phyloP scores from a whole-genome alignment of 2,329 filamentous ascomycete genomes.

The Fusarium sp. region DNA sequence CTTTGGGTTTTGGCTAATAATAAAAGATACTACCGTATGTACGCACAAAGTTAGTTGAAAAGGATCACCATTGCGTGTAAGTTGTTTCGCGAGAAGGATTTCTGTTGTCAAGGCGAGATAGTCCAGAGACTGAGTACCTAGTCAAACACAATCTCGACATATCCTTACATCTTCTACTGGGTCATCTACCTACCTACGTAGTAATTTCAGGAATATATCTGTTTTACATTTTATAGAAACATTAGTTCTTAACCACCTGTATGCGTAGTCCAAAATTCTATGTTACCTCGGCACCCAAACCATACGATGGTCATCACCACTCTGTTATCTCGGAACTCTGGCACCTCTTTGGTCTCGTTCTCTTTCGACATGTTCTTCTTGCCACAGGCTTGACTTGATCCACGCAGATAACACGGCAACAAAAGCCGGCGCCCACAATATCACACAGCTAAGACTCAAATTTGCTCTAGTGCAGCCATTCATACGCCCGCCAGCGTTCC shows the following conservation, averaged over 20 bases:
- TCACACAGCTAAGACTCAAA: constrained; percentile 21
- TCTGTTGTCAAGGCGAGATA: too few relatives aligned
- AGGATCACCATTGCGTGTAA: constrained; percentile 4
- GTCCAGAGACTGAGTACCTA: too few relatives aligned
- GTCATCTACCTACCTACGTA: too few relatives aligned
- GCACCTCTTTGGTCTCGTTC: not conserved
- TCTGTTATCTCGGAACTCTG: constrained; percentile 6
- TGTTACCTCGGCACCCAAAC: not conserved
- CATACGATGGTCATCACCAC: not conserved
- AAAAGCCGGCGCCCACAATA: constrained; percentile 25
- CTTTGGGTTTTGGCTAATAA: not conserved
- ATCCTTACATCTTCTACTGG: too few relatives aligned
- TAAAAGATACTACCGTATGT: not conserved
- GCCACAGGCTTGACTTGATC: not conserved
- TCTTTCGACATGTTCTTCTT: not conserved
- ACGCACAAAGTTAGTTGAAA: not conserved
- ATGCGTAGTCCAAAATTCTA: not conserved
- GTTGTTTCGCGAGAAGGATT: too few relatives aligned
- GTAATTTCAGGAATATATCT: too few relatives aligned
- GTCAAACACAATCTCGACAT: too few relatives aligned
- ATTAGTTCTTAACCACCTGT: too few relatives aligned
- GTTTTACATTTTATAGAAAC: too few relatives aligned
- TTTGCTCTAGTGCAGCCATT: constrained; percentile 27
- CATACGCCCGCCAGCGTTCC: constrained; percentile 23
- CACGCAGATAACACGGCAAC: constrained; percentile 46